Evolutionary conservation across 352 stramenopile genomes (phyloP).

Genomic region (Pythium chondricola): DNA sequence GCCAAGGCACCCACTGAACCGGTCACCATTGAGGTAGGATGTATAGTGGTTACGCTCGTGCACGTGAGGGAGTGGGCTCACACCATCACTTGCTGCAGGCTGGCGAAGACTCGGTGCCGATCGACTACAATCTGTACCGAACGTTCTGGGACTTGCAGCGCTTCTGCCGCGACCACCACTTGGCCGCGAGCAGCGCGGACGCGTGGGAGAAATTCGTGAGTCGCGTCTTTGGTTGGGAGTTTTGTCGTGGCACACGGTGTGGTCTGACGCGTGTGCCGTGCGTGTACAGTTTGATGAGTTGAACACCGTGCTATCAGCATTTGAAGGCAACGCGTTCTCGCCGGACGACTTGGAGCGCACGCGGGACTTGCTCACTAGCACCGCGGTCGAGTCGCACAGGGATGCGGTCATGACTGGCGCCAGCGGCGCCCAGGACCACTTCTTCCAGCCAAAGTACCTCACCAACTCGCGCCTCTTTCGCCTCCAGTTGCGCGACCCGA

Average conservation of each 20-base stretch:
- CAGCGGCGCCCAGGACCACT: constrained; percentile 51
- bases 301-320: constrained; percentile 70
- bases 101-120: constrained; percentile 46
- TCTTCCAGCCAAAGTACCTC: constrained; percentile 91
- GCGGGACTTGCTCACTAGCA: constrained; percentile 30
- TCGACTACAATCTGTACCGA: constrained; percentile 89
- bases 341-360: constrained; percentile 71
- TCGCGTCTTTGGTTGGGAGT: constrained; percentile 5
- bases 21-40: constrained; percentile 13
- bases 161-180: constrained; percentile 73
- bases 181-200: constrained; percentile 52
- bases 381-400: neutral
- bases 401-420: constrained; percentile 8
- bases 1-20: neutral
- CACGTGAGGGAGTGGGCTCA: too few species aligned
- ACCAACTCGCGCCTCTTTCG: constrained; percentile 89
- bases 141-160: constrained; percentile 89
- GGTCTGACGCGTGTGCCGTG: neutral
- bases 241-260: neutral
- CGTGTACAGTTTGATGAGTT: constrained; percentile 60
- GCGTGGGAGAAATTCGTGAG: constrained; percentile 84
- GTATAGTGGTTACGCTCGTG: too few species aligned
- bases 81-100: too few species aligned
- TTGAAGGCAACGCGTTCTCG: constrained; percentile 84
- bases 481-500: constrained; percentile 87